Evolutionary conservation across 805 yeast species (phyloP).

Genomic region (Candida insectalens): DNA sequence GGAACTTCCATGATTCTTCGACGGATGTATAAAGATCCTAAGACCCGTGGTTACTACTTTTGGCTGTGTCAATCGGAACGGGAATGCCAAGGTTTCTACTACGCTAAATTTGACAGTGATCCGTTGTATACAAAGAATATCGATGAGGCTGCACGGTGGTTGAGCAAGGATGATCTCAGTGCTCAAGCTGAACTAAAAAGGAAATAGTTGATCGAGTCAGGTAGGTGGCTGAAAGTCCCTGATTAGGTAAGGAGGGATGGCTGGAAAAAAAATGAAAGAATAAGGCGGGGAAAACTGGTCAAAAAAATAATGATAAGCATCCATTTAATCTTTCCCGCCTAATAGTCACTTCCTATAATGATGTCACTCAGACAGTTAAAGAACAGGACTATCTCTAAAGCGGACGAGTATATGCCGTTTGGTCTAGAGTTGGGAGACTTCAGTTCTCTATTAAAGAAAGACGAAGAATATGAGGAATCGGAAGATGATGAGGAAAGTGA

Average conservation of each 20-base stretch:
- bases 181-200: slow-evolving; percentile 2
- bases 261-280: background rate
- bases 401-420: slow-evolving; percentile 8
- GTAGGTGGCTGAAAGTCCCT: background rate
- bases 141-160: slow-evolving; percentile 33
- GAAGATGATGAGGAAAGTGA: no score
- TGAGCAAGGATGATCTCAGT: slow-evolving; percentile 30
- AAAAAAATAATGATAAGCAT: background rate
- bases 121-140: slow-evolving; percentile 23
- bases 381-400: slow-evolving; percentile 5
- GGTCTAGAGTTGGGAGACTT: slow-evolving; percentile 11
- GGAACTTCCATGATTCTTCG: slow-evolving; percentile 41
- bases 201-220: background rate
- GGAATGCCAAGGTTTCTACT: slow-evolving; percentile 39
- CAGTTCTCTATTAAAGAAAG: slow-evolving; percentile 3
- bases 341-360: background rate
- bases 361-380: slow-evolving; percentile 4
- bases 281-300: background rate
- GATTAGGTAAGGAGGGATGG: background rate
- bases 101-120: slow-evolving; percentile 35
- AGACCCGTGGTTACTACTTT: slow-evolving; percentile 45
- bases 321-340: background rate
- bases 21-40: slow-evolving; percentile 38
- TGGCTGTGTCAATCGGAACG: slow-evolving; percentile 52
- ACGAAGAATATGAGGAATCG: slow-evolving; percentile 1